Evolutionary conservation across 768 basidiomycete species (phyloP), one percentile per base, ranked within the genome.

Genomic region (Russula griseocarnosa): DNA sequence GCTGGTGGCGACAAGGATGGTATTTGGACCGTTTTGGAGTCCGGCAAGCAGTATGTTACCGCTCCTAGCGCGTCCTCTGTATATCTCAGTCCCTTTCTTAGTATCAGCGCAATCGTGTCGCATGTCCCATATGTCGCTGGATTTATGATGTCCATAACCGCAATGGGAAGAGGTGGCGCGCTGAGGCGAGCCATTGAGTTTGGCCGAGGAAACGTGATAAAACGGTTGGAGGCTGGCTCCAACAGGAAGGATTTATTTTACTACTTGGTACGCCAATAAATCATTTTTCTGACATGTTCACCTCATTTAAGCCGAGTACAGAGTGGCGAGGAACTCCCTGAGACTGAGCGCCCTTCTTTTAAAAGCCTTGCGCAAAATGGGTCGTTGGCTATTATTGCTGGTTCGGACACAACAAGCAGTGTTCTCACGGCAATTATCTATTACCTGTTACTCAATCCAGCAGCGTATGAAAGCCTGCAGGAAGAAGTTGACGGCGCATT

Each of bases 401-500:
- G 79, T 14, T 74, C 78, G 0, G 79, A 80, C 61, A 79, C 79
- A 4, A 78, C 76, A 0, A 73, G 76, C n/a, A 75, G 72, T 24
- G 71, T 71, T 8, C 66, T 80, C 26, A 65, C 70, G 6, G 70
- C 72, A n/a, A 46, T 78, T 0, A 67, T 79, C 42, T 78, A 73
- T 61, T 75, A 71, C 66, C 71, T 80, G 6, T 22, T 78, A 34
- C 55, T 63, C 54, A 69, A 78, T 56, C 77, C 76, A 3, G 66
- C n/a, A 5, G 61, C 26, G 24, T 67, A 67, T 32, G 28, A 54
- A 4, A 58, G 58, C 22, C 20, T 67, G 5, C 63, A 65, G 28
- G 53, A 60, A 42, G 66, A 67, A 34, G 52, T 61, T 7, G 66
- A 65, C 8, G 55, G 49, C 1, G 52, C 59, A 9, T 67, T 67